phyloP scores from a whole-genome alignment of 441 rosid genomes.

The Metrosideros polymorpha region DNA sequence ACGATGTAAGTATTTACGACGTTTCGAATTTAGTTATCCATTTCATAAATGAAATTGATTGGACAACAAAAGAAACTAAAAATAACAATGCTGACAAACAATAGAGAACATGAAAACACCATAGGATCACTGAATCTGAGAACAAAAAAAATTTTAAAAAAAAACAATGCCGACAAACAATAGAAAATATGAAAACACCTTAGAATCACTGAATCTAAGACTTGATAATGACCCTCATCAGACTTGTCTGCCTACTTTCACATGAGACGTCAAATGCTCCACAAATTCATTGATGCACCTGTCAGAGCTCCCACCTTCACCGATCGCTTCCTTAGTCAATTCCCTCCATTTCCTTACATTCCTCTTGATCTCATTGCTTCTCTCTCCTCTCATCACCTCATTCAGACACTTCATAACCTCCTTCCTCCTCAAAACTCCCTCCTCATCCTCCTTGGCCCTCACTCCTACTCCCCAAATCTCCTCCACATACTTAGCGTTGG shows the following conservation, averaged over 20 bases:
- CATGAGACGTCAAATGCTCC: background rate
- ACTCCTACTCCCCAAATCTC: conserved; percentile 46
- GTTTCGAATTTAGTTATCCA: background rate
- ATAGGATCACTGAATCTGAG: too few relatives aligned
- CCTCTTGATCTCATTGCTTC: conserved; percentile 30
- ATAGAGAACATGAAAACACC: too few relatives aligned
- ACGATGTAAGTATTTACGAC: background rate
- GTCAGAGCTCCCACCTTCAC: conserved; percentile 67
- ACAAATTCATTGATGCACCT: conserved; percentile 31
- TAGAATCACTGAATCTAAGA: background rate
- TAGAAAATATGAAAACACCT: background rate
- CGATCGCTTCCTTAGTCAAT: conserved; percentile 34
- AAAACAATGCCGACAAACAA: background rate
- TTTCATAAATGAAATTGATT: background rate
- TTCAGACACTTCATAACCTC: conserved; percentile 48
- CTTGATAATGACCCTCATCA: background rate
- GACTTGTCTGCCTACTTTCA: background rate
- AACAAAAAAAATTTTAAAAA: too few relatives aligned
- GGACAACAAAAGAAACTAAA: background rate
- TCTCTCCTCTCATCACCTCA: conserved; percentile 49
- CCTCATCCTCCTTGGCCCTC: conserved; percentile 40
- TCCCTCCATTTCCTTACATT: conserved; percentile 45
- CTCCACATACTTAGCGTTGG: conserved; percentile 39
- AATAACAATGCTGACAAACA: too few relatives aligned
- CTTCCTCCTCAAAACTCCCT: conserved; percentile 34